A percentile compares a stretch with the other conserved stretches of the same genome.
These are phyloP conservation scores for Rhodotorula sp. DNA, from an alignment of 1,284 basidiomycete genomes.

Conservation along the genomic window DNA sequence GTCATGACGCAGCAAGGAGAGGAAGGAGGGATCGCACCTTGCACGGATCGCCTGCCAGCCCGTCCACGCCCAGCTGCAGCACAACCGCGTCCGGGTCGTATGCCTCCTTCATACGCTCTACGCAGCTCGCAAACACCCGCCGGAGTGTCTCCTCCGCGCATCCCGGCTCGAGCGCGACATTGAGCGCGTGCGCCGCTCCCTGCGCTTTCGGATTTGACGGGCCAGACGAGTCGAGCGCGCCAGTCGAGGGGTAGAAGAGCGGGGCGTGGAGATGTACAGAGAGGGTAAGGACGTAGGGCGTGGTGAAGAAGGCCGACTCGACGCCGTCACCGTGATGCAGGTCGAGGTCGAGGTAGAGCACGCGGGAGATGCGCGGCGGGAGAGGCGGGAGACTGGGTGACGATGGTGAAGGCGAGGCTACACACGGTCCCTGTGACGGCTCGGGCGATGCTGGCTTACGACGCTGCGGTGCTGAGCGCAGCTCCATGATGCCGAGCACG, in stretches of 20 bases:
- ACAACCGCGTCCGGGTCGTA: slow-evolving; percentile 77
- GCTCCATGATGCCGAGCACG: slow-evolving; percentile 66
- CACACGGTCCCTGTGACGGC: neutral
- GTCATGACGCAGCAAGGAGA: neutral
- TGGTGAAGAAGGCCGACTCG: slow-evolving; percentile 67
- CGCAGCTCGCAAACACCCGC: slow-evolving; percentile 61
- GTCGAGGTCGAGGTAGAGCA: slow-evolving; percentile 90
- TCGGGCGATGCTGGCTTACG: too few relatives aligned
- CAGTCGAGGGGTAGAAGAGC: slow-evolving; percentile 72
- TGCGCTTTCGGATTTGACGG: slow-evolving; percentile 55
- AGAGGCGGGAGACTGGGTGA: neutral
- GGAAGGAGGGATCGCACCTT: slow-evolving; percentile 48
- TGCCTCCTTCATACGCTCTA: slow-evolving; percentile 64
- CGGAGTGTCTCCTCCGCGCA: slow-evolving; percentile 61
- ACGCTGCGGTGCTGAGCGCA: slow-evolving; percentile 47
- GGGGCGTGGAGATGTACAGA: slow-evolving; percentile 79
- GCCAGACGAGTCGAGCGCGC: slow-evolving; percentile 28
- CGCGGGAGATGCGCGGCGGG: slow-evolving; percentile 58
- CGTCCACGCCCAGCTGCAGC: slow-evolving; percentile 83
- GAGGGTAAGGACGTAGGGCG: slow-evolving; percentile 69
- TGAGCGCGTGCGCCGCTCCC: slow-evolving; percentile 70
- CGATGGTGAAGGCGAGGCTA: slow-evolving; percentile 20
- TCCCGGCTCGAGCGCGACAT: slow-evolving; percentile 69
- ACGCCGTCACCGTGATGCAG: slow-evolving; percentile 90
- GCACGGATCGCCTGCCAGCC: slow-evolving; percentile 77